Base-by-base conservation (phyloP, 805 yeast genomes). In the Isabelozyma rhagii region DNA sequence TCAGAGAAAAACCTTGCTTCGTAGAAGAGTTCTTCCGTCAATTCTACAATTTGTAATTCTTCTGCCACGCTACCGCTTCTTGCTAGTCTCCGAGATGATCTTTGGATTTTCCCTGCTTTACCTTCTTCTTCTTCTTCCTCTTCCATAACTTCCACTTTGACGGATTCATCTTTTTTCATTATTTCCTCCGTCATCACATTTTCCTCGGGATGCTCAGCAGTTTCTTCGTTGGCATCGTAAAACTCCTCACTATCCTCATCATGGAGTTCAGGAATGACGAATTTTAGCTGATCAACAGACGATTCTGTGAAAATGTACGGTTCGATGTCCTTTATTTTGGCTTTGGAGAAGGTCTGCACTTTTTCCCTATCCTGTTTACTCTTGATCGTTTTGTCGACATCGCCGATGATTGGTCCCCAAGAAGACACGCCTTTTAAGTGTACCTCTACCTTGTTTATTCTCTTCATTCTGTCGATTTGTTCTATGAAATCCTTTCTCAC, bases 251-350 rank as follows among this genome's bases (percentile, higher is more conserved):
- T 49, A 14, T 64, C 55, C 3, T 64, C 56, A 31, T 45, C 50
- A 29, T 50, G 42, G 44, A n/a, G 11, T 13, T 27, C 31, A 14
- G 44, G 44, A 15, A 21, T 41, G 10, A 46, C 60, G 47, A 81
- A 70, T 13, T 52, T 57, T 2, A 84, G 61, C 8, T 64, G 61
- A 39, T 80, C 84, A 2, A 83, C 64, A 0, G 84, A 75, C 3
- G 66, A 68, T 36, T 78, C 81, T 0, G 80, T 69, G 28, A 80
- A 69, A 11, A 68, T 56, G 54, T 86, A 85, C 0, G 80, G 77
- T 55, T 85, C 89, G 29, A 74, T 61, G 31, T 69, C 61, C 54
- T 69, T 79, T 5, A 74, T 58, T 41, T 74, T 78, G 3, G 74
- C 64, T 51, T 72, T 78, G 3, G 81, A 44, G 9, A 58, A 45